Conservation (phyloP, 495 filamentous ascomycete genomes). For the Podospora pseudoanserina region DNA sequence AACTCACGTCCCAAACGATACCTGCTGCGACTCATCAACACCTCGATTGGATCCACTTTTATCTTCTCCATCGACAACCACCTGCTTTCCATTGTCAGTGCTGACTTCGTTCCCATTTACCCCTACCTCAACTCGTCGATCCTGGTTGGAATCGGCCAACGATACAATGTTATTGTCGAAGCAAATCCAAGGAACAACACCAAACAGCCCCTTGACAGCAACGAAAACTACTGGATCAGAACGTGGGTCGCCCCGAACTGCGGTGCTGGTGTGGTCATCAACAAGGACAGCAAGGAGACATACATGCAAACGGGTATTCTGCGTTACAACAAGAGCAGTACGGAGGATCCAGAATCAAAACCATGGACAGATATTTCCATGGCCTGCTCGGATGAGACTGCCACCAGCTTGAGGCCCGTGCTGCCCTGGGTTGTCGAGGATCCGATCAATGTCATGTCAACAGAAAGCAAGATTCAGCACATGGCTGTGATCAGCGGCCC, state of each 20-base stretch:
- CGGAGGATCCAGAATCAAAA: slow-evolving; percentile 29
- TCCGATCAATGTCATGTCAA: slow-evolving; percentile 14
- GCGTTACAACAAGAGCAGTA: slow-evolving; percentile 23
- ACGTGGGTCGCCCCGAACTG: slow-evolving; percentile 26
- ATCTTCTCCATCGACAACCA: slow-evolving; percentile 53
- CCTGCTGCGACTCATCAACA: slow-evolving; percentile 56
- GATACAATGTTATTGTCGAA: slow-evolving; percentile 65
- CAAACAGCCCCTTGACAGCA: slow-evolving; percentile 28
- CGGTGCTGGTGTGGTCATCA: slow-evolving; percentile 30
- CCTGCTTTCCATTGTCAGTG: slow-evolving; percentile 51
- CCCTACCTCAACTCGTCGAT: slow-evolving; percentile 44
- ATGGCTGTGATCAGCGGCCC: neutral
- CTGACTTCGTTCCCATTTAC: slow-evolving; percentile 50
- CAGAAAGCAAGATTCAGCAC: neutral
- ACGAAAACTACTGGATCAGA: slow-evolving; percentile 56
- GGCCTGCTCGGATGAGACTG: slow-evolving; percentile 20
- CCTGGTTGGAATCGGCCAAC: slow-evolving; percentile 62
- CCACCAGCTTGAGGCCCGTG: slow-evolving; percentile 23
- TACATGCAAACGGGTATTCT: slow-evolving; percentile 38
- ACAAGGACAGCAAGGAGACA: slow-evolving; percentile 1
- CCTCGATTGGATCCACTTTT: slow-evolving; percentile 48
- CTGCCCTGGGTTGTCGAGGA: slow-evolving; percentile 21
- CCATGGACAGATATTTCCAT: slow-evolving; percentile 16
- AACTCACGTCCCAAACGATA: slow-evolving; percentile 39
- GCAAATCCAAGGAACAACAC: slow-evolving; percentile 39